Percentiles rank a stretch among this genome's conserved stretches.
phyloP scores from a whole-genome alignment of 352 stramenopile genomes.

The Globisporangium perplexum region DNA sequence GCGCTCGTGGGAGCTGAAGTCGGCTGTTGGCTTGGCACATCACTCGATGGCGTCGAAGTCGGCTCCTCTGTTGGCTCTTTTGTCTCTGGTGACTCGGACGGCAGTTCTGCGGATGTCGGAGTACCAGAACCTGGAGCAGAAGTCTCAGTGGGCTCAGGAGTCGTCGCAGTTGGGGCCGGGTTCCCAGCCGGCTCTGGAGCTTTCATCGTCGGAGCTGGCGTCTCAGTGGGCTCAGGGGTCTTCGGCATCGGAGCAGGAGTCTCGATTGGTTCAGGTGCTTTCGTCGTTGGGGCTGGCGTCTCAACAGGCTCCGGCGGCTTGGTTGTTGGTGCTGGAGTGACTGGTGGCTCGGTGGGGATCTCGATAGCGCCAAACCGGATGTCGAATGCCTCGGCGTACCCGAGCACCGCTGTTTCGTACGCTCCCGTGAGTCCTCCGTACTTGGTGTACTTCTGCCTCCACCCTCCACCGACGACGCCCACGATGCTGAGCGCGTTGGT shows the following conservation, averaged over 20 bases:
- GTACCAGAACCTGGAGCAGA: too few species aligned
- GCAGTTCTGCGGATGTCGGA: neutral
- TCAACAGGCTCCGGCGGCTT: neutral
- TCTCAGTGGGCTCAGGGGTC: neutral
- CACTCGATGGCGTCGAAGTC: neutral
- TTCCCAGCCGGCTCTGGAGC: neutral
- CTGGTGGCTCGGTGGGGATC: constrained; percentile 9
- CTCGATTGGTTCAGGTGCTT: neutral
- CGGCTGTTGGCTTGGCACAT: neutral
- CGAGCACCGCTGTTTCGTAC: constrained; percentile 14
- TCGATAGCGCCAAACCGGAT: constrained; percentile 10
- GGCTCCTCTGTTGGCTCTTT: neutral
- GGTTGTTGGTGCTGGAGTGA: neutral
- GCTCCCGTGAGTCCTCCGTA: constrained; percentile 5
- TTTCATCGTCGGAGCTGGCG: neutral
- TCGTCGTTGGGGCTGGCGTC: neutral
- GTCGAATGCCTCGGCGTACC: constrained; percentile 24
- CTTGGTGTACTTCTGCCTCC: constrained; percentile 18
- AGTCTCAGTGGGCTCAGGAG: too few species aligned
- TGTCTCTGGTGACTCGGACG: neutral
- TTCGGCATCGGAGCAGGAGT: neutral
- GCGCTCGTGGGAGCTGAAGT: neutral
- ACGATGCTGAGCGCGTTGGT: constrained; percentile 15
- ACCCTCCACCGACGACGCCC: constrained; percentile 22
- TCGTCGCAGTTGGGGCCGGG: neutral